Evolutionary conservation across 2,329 filamentous ascomycete genomes (phyloP).

Genomic region (Diaporthe ilicicola): DNA sequence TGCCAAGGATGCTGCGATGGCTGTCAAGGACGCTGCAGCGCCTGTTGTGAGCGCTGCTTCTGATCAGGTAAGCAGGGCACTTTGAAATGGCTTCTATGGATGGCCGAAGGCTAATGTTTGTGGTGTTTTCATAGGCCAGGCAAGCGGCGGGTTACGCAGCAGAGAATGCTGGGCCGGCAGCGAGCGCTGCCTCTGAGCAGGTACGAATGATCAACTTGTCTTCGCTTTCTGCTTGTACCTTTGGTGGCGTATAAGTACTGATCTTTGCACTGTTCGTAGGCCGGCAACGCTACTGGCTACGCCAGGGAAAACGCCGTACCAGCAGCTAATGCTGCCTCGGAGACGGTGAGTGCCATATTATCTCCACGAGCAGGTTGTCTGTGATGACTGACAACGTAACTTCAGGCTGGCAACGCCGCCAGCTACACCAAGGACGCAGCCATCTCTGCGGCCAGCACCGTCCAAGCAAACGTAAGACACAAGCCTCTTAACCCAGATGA

Average conservation of each 20-base stretch:
- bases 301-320: background rate
- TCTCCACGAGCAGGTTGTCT: too few relatives aligned
- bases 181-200: background rate
- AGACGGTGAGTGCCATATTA: background rate
- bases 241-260: too few relatives aligned
- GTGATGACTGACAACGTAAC: background rate
- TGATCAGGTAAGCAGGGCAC: background rate
- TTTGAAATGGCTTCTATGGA: too few relatives aligned
- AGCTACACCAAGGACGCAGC: slow-evolving; percentile 17
- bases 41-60: slow-evolving; percentile 17
- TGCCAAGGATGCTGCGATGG: slow-evolving; percentile 4
- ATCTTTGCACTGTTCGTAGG: background rate
- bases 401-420: background rate
- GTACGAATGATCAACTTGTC: background rate
- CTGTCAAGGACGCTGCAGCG: slow-evolving; percentile 18
- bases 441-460: background rate
- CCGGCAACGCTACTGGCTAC: background rate
- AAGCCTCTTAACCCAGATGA: background rate
- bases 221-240: too few relatives aligned
- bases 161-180: background rate
- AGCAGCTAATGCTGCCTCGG: background rate
- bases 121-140: background rate
- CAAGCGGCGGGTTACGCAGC: slow-evolving; percentile 1
- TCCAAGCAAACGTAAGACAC: slow-evolving; percentile 10
- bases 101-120: background rate